Percentiles rank a stretch among this genome's conserved stretches.
These are phyloP conservation scores for Pyrus bretschneideri DNA, from an alignment of 306 rosid species.

Conservation along the genomic window DNA sequence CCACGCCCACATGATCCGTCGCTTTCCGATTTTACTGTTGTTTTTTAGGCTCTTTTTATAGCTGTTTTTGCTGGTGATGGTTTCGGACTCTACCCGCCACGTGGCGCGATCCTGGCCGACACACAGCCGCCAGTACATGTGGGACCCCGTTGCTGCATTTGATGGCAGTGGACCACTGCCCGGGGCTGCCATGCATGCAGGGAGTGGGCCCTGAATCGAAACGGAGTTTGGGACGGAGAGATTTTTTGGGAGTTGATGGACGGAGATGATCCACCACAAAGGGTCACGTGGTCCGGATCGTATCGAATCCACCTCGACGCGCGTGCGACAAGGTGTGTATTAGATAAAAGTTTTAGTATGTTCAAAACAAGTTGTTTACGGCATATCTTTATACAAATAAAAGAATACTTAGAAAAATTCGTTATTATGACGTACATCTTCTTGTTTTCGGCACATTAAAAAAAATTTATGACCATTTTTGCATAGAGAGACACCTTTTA, in stretches of 20 bases:
- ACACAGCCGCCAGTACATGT: neutral
- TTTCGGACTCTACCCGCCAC: neutral
- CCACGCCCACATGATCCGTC: conserved; percentile 10
- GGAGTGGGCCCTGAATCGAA: neutral
- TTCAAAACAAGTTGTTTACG: too few species aligned
- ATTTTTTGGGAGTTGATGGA: too few species aligned
- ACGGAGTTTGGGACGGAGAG: neutral
- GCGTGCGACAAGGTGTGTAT: neutral
- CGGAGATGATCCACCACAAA: neutral
- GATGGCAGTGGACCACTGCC: neutral
- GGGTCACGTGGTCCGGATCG: conserved; percentile 1
- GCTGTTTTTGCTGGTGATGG: neutral
- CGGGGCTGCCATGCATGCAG: neutral
- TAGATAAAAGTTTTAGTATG: too few species aligned
- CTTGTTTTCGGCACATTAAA: too few species aligned
- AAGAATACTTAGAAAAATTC: too few species aligned
- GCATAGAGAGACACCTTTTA: too few species aligned
- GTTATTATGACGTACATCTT: too few species aligned
- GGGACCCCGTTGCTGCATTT: neutral
- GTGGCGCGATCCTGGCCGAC: neutral
- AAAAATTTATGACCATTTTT: too few species aligned
- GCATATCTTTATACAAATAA: too few species aligned
- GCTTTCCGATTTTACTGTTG: neutral
- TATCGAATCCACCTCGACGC: neutral
- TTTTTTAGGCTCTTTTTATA: neutral